Conservation (phyloP, 1,284 basidiomycete genomes). For the Ceratobasidium papillatum region DNA sequence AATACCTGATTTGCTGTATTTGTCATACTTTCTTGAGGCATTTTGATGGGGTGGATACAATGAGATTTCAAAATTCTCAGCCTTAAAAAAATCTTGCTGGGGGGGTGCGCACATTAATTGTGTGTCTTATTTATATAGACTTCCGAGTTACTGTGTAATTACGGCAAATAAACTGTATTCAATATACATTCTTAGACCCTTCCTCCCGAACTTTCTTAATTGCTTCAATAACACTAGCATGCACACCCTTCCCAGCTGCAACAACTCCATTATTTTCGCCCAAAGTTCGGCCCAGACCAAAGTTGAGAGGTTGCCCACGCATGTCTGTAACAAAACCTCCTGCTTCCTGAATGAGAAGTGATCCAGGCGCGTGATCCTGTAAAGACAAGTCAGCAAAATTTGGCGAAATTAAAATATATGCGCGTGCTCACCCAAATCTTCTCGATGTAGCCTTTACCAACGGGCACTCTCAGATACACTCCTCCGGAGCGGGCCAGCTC, state of each 20-base stretch:
- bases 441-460: slow-evolving; percentile 80
- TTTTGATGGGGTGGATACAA: too few relatives aligned
- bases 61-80: too few relatives aligned
- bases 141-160: too few relatives aligned
- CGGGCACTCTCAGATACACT: slow-evolving; percentile 90
- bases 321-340: slow-evolving; percentile 89
- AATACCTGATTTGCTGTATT: too few relatives aligned
- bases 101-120: too few relatives aligned
- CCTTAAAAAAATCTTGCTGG: too few relatives aligned
- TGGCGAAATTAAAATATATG: slow-evolving; percentile 20
- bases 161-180: not conserved
- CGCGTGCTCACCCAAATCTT: slow-evolving; percentile 81
- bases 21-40: too few relatives aligned
- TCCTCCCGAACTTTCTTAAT: slow-evolving; percentile 71
- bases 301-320: slow-evolving; percentile 80
- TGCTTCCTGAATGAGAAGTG: slow-evolving; percentile 86
- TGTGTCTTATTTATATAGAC: too few relatives aligned
- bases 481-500: slow-evolving; percentile 69
- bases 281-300: slow-evolving; percentile 86
- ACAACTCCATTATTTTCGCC: slow-evolving; percentile 90
- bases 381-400: not conserved
- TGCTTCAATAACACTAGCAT: slow-evolving; percentile 75
- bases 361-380: slow-evolving; percentile 91
- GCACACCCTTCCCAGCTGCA: slow-evolving; percentile 70
- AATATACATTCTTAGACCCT: slow-evolving; percentile 43